These are phyloP conservation scores for Rubia peregrina DNA, from an alignment of 305 asterid species.

Conservation along the genomic window DNA sequence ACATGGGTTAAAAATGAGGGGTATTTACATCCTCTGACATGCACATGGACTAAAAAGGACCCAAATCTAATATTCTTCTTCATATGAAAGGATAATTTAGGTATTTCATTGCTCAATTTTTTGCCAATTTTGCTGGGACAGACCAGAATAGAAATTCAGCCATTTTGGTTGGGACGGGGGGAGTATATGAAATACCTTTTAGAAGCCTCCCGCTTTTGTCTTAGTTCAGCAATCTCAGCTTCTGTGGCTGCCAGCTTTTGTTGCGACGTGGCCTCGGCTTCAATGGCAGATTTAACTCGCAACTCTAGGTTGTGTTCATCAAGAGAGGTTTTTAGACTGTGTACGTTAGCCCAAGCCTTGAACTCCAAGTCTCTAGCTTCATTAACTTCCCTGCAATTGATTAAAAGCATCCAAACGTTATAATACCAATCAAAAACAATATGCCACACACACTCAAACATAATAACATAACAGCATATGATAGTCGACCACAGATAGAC, in stretches of 20 bases:
- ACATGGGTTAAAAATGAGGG: too few species aligned
- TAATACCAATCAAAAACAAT: neutral
- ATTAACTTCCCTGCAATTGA: conserved; percentile 57
- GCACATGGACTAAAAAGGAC: too few species aligned
- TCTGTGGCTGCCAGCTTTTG: conserved; percentile 92
- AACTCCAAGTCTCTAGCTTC: conserved; percentile 75
- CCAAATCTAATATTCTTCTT: too few species aligned
- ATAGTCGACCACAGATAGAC: neutral
- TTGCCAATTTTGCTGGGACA: too few species aligned
- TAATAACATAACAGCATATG: neutral
- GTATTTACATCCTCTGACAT: too few species aligned
- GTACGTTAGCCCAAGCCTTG: conserved; percentile 90
- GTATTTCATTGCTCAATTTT: too few species aligned
- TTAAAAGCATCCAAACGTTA: conserved; percentile 4
- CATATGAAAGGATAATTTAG: too few species aligned
- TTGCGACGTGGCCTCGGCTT: conserved; percentile 89
- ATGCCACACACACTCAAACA: neutral
- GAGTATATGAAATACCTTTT: conserved; percentile 47
- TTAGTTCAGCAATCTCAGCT: conserved; percentile 88
- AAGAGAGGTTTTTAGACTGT: conserved; percentile 68
- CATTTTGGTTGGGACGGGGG: too few species aligned
- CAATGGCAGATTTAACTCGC: conserved; percentile 89
- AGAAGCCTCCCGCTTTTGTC: conserved; percentile 69
- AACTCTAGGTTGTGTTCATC: conserved; percentile 82
- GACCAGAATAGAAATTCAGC: too few species aligned